Base-by-base conservation (phyloP, 2,329 filamentous ascomycete genomes). In the Microsporum ferrugineum region DNA sequence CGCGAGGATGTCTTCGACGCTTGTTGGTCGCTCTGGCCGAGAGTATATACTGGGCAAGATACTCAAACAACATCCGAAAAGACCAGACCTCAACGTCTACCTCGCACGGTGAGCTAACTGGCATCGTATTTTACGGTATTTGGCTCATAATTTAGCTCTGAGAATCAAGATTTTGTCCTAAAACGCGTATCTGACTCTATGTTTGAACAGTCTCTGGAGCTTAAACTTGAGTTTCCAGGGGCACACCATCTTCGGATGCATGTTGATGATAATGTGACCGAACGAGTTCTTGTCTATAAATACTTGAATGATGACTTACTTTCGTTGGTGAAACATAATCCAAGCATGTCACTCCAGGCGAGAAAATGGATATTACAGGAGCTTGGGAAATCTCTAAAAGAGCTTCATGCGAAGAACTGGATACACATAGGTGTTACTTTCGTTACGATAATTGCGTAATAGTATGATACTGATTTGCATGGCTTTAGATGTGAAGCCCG, bases 401-500 rank as follows among this genome's bases (percentile, higher is more conserved):
- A 43, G 39, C 4, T 43, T 14, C 39, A 43, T 43, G 39, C 39
- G 5, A 43, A 43, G 7, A 43, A 43, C 17, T 43, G 39, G 39
- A 43, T 43, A 43, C 39, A 43, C 5, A 43, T 43, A n/a, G 39
- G 39, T 43, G 36, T 3, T 12, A 7, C 36, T 38, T 7, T 2
- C 36, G 7, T 38, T 38, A 1, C 36, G 12, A 38, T 12, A 38
- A 38, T 38, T 38, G 5, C 10, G 5, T 39, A 6, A 59, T 34
- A 47, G 27, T 17, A 29, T 59, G 17, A 49, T n/a, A 31, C 45
- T 49, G 27, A 49, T 34, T 29, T n/a, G 17, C 57, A 36, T 49
- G 34, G 17, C 1, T 23, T 23, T 34, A 59, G 58, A 59, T 51
- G 58, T 59, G 31, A 59, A 59, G 43, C 58, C 45, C 53, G 58